Conservation (phyloP, 2,329 filamentous ascomycete species). For the Fusarium illudens region DNA sequence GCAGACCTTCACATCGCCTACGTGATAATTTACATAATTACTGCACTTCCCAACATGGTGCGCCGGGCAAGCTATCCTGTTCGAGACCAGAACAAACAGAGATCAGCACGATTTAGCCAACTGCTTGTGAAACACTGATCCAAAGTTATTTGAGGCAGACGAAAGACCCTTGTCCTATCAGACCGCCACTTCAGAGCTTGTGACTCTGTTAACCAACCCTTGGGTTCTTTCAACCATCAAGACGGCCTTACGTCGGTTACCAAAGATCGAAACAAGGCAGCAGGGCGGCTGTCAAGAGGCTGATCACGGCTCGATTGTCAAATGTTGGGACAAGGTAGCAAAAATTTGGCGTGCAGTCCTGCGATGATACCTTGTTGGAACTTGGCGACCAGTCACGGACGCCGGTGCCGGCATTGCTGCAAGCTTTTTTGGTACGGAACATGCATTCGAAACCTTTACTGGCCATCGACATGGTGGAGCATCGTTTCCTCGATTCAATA, state of each 20-base stretch:
- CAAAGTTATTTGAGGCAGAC: neutral
- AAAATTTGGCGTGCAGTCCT: neutral
- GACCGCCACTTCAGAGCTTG: slow-evolving; percentile 23
- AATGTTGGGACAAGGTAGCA: neutral
- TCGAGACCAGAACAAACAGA: neutral
- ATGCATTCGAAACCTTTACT: neutral
- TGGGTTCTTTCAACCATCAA: neutral
- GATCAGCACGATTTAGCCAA: slow-evolving; percentile 11
- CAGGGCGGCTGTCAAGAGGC: neutral
- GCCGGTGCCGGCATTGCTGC: neutral
- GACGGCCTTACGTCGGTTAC: neutral
- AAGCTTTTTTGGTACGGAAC: neutral
- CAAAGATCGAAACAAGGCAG: neutral
- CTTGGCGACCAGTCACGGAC: neutral
- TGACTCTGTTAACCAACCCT: neutral
- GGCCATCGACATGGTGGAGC: neutral
- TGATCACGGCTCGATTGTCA: neutral
- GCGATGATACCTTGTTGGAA: neutral
- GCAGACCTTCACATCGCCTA: slow-evolving; percentile 4
- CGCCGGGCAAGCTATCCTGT: neutral
- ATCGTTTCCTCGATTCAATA: neutral
- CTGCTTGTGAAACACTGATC: slow-evolving; percentile 9
- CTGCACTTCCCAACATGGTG: slow-evolving; percentile 3
- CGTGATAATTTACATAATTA: slow-evolving; percentile 24
- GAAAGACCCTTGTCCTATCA: neutral